Conservation (phyloP, 805 yeast species). For the Torulaspora maleeae region DNA sequence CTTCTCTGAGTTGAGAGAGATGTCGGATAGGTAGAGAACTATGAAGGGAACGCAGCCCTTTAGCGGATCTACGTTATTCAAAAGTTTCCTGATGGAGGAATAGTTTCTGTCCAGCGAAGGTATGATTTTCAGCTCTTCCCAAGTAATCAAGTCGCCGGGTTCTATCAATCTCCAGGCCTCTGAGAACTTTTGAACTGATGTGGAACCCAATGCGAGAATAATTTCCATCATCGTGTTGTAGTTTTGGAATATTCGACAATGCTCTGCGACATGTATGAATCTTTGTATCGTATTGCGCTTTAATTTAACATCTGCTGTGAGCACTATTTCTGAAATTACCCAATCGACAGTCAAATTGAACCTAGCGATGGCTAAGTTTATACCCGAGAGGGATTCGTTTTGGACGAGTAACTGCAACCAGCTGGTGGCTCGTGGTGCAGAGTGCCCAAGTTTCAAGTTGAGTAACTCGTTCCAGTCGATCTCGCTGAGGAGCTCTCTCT, state of each 20-base stretch:
- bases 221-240: conserved; percentile 86
- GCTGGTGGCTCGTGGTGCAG: conserved; percentile 63
- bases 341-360: conserved; percentile 88
- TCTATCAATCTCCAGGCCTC: conserved; percentile 72
- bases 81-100: conserved; percentile 48
- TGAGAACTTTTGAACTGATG: conserved; percentile 51
- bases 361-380: conserved; percentile 74
- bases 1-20: conserved; percentile 58
- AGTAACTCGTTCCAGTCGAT: conserved; percentile 89
- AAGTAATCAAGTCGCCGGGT: conserved; percentile 63
- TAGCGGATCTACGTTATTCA: conserved; percentile 52
- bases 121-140: conserved; percentile 63
- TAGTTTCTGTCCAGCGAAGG: conserved; percentile 76
- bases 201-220: conserved; percentile 70
- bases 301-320: conserved; percentile 57
- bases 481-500: conserved; percentile 74
- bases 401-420: conserved; percentile 76
- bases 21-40: conserved; percentile 78
- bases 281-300: conserved; percentile 71
- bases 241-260: conserved; percentile 69
- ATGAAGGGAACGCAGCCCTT: conserved; percentile 87
- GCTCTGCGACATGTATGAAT: conserved; percentile 79
- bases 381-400: conserved; percentile 58
- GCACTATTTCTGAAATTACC: conserved; percentile 81
- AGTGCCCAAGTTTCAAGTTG: conserved; percentile 67